These are phyloP conservation scores for Pseudonitzschia delicatissima DNA, from an alignment of 108 stramenopile genomes.

Conservation along the genomic window DNA sequence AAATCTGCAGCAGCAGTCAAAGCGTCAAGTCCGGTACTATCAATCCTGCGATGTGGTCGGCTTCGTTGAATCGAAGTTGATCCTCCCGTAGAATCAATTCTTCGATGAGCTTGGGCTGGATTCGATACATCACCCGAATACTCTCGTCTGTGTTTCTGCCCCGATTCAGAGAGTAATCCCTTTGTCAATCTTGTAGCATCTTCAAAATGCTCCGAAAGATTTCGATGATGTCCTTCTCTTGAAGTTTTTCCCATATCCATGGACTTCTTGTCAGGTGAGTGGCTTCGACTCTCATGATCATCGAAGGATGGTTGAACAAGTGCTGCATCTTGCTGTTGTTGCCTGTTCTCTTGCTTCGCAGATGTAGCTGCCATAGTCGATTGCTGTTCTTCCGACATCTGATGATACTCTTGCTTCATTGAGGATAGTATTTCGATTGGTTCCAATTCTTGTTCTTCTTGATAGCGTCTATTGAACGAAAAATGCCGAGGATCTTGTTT, in stretches of 20 bases:
- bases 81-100: constrained; percentile 66
- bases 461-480: background rate
- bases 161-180: background rate
- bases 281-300: constrained; percentile 22
- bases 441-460: background rate
- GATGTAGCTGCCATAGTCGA: background rate
- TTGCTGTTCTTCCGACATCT: constrained; percentile 3
- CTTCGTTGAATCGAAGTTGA: constrained; percentile 31
- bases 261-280: constrained; percentile 10
- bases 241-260: background rate
- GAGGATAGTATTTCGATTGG: background rate
- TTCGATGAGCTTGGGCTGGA: constrained; percentile 63
- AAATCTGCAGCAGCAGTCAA: constrained; percentile 55
- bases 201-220: constrained; percentile 52
- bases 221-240: constrained; percentile 24
- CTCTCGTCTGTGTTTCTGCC: constrained; percentile 63
- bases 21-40: constrained; percentile 53
- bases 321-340: constrained; percentile 26
- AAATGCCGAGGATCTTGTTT: background rate
- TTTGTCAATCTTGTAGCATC: constrained; percentile 38
- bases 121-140: constrained; percentile 57
- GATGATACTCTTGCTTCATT: background rate
- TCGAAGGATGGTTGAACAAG: constrained; percentile 39
- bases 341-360: background rate
- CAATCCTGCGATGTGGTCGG: constrained; percentile 41